Percentiles rank a stretch among this genome's conserved stretches.
Evolutionary conservation across 352 stramenopile species (phyloP).

Genomic region (Pythium dissimile): DNA sequence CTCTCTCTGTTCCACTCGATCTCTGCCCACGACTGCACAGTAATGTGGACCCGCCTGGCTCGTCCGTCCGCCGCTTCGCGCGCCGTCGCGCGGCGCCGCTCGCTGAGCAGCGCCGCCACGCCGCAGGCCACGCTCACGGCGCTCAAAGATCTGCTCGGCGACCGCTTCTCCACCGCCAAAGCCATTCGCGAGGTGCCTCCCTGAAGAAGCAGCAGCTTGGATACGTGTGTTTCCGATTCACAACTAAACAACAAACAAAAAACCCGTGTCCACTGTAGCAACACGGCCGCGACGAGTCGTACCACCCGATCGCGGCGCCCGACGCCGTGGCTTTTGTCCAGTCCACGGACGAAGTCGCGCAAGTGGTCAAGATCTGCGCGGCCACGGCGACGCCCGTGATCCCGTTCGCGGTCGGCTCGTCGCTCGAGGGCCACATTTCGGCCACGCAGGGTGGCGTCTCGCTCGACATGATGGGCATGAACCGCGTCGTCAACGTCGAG

Average conservation of each 20-base stretch:
- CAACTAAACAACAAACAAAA: conserved; percentile 2
- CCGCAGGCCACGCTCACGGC: conserved; percentile 45
- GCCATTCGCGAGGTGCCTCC: conserved; percentile 52
- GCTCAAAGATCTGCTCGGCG: conserved; percentile 54
- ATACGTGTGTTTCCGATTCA: neutral
- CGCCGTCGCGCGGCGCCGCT: neutral
- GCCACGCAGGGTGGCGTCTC: conserved; percentile 87
- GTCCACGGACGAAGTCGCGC: conserved; percentile 84
- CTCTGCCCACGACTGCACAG: neutral
- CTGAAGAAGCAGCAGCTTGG: neutral
- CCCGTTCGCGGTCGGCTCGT: conserved; percentile 90
- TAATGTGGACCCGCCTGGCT: conserved; percentile 14
- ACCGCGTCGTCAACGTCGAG: conserved; percentile 55
- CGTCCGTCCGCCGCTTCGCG: neutral
- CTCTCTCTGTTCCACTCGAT: too few species aligned
- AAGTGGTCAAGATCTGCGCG: conserved; percentile 90
- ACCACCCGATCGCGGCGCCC: conserved; percentile 81
- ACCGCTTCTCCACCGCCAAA: conserved; percentile 65
- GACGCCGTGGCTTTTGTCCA: conserved; percentile 87
- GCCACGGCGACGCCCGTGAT: conserved; percentile 88
- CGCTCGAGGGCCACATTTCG: conserved; percentile 96
- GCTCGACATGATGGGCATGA: conserved; percentile 88
- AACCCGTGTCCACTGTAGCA: conserved; percentile 30
- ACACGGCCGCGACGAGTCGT: conserved; percentile 91
- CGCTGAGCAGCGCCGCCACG: conserved; percentile 18